Percentiles rank a stretch among this genome's conserved stretches.
Conservation (phyloP, 73 alveolate genomes). For the Effrenium voratum region DNA sequence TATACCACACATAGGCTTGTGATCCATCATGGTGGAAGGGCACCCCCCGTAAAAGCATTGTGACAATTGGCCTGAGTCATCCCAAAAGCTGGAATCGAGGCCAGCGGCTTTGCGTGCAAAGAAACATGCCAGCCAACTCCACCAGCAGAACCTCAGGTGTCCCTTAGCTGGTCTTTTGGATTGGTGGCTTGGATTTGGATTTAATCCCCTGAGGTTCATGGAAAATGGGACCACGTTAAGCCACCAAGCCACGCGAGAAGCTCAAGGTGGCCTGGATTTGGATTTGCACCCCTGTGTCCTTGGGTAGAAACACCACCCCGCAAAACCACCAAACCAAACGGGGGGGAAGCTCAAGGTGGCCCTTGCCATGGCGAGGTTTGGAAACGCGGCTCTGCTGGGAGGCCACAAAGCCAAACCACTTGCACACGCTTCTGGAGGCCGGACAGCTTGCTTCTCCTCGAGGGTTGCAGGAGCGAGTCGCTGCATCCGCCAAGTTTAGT, state of each 20-base stretch:
- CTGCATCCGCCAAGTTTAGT: background rate
- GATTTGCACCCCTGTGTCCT: background rate
- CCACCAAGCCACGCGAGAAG: background rate
- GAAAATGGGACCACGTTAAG: background rate
- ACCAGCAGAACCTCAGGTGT: no score
- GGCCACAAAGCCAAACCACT: slow-evolving; percentile 56
- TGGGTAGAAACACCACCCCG: background rate
- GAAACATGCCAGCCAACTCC: no score
- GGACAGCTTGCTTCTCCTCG: background rate
- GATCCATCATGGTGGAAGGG: no score
- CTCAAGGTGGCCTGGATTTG: background rate
- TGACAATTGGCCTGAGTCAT: no score
- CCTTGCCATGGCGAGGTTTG: slow-evolving; percentile 20
- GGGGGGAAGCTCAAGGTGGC: no score
- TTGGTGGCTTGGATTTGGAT: background rate
- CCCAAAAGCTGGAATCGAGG: no score
- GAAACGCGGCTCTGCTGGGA: slow-evolving; percentile 45
- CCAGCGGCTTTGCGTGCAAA: no score
- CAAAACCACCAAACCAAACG: no score
- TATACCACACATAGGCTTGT: no score
- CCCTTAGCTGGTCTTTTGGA: no score
- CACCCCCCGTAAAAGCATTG: no score
- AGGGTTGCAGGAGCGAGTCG: background rate
- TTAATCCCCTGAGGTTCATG: background rate
- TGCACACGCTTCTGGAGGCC: slow-evolving; percentile 60